Evolutionary conservation across 2,329 filamentous ascomycete genomes (phyloP), one percentile per base, ranked within the genome.

Genomic region (Tolypocladium pustulatum): DNA sequence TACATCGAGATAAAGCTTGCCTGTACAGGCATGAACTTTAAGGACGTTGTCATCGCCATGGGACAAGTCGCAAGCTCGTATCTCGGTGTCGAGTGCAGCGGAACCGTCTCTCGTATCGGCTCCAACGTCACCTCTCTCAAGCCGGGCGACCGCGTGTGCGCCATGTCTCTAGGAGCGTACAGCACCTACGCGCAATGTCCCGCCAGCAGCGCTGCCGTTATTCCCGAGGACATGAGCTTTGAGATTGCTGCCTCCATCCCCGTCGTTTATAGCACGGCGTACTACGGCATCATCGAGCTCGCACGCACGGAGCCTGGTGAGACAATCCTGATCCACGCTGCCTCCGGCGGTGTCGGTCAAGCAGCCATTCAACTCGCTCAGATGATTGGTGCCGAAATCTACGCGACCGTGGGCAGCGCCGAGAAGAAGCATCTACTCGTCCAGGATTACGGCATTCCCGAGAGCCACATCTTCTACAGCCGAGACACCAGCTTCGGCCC

Each of bases 121-220:
- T 71, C 80, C 1, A 76, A 75, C 4, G 85, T 89, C 2, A 82
- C 73, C n/a, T 75, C 72, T 30, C 80, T 93, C 59, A 75, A 82
- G 61, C 66, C 80, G 6, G 90, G 91, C 59, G 90, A 95, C 74
- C 85, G 89, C 63, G 86, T 96, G 15, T 90, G 91, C 15, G 69
- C 69, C 46, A 66, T 71, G 66, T 73, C 65, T 0, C 58, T 67
- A 1, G 70, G 72, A 4, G 70, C 70, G 0, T 73, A 72, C 54
- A 66, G 71, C 20, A 74, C 68, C 5, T 67, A 65, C 43, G 62
- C 71, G 3, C 67, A 68, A n/a, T 72, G 71, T 3, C 64, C 63
- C 49, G 69, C 68, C 25, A 65, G 68, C 20, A 67, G 71, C 58
- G 70, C 69, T 0, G 71, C 72, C 46, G 67, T 70, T 17, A 71